Percentiles rank a stretch among this genome's conserved stretches.
Evolutionary conservation across 2,329 filamentous ascomycete genomes (phyloP).

Genomic region (Neofusicoccum sp.): DNA sequence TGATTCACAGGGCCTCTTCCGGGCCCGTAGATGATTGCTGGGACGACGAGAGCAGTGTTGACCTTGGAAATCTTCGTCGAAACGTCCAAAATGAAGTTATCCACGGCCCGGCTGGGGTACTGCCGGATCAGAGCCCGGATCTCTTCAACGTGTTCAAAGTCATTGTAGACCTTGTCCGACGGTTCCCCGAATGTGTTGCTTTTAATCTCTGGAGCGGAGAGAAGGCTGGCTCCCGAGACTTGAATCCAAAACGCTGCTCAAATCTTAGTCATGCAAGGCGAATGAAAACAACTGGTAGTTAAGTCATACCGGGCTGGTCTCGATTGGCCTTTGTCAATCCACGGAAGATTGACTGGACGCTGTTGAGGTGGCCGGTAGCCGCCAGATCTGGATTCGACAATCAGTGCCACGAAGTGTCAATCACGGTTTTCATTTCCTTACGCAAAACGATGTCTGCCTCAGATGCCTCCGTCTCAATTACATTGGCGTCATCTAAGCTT

Average conservation of each 20-base stretch:
- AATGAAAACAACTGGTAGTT: no score
- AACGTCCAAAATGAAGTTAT: conserved; percentile 65
- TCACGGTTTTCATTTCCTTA: neutral
- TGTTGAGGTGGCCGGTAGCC: conserved; percentile 32
- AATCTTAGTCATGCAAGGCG: neutral
- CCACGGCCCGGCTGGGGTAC: conserved; percentile 66
- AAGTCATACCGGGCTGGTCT: neutral
- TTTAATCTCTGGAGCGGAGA: conserved; percentile 44
- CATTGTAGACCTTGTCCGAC: conserved; percentile 58
- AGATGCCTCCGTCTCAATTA: neutral
- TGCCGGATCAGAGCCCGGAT: conserved; percentile 59
- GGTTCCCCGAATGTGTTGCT: conserved; percentile 46
- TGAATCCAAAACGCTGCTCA: conserved; percentile 54
- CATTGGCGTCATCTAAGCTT: neutral
- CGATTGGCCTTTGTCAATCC: conserved; percentile 49
- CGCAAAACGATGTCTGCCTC: conserved; percentile 29
- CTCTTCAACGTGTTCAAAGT: conserved; percentile 59
- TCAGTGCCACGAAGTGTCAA: neutral
- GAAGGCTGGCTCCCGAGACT: conserved; percentile 58
- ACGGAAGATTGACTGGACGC: conserved; percentile 49
- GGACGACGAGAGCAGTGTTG: conserved; percentile 58
- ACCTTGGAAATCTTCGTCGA: neutral
- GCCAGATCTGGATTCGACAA: conserved; percentile 24
- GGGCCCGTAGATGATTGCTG: conserved; percentile 64
- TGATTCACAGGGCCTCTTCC: conserved; percentile 61